Base-by-base conservation (phyloP, 352 stramenopile genomes). In the Pythium phragmiticola region DNA sequence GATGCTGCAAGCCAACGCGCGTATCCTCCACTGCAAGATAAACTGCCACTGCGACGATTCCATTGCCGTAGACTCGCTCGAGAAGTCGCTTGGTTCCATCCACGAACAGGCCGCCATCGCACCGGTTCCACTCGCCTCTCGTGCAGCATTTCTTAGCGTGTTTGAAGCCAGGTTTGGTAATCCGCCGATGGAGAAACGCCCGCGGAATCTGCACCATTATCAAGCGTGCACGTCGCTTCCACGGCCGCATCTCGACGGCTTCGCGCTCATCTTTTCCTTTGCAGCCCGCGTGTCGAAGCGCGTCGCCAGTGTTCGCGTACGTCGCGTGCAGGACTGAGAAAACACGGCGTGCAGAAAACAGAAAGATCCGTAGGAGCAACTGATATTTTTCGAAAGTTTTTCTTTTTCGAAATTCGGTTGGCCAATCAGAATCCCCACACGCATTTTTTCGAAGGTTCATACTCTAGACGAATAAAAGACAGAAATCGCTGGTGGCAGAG, bases 1-100 rank as follows among this genome's bases (percentile, higher is more conserved):
- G n/a, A 56, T 56, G 49, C 49, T 56, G 13, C 28, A 56, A 39
- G n/a, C n/a, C 12, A 56, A 56, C 49, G 1, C n/a, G 16, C 49
- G 23, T 1, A 56, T 56, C 49, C 30, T 39, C 5, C 11, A 16
- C 26, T 56, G 49, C 49, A 16, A 56, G 49, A 41, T 19, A 5
- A 16, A 37, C 19, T 26, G 16, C 11, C 34, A 39, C 34, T 30
- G 34, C 34, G 34, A 39, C 34, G 7, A 39, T 39, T 9, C 0
- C 34, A 39, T 12, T 9, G 34, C 11, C 30, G 13, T 17, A 19
- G 28, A 28, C 4, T 56, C 34, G 4, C 12, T 39, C 34, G 11
- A 19, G 28, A 56, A 23, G 4, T 12, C 30, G 28, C 30, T 56
- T 19, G 13, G 28, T 12, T 13, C 49, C 4, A 26, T 56, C 12